These are phyloP conservation scores for Cercospora zeina DNA, from an alignment of 2,329 filamentous ascomycete genomes.

Conservation along the genomic window DNA sequence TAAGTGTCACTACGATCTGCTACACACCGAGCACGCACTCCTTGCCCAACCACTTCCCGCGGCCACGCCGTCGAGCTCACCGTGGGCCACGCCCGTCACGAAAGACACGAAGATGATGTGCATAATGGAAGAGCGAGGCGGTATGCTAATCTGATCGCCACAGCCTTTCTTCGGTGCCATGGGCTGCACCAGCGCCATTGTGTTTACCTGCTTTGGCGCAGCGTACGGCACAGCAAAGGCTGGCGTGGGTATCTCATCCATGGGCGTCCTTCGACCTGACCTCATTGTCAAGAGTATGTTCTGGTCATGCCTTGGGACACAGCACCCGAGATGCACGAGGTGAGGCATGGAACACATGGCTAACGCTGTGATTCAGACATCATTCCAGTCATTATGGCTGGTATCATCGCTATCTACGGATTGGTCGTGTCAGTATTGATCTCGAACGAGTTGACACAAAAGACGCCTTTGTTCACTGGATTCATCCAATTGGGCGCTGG, in stretches of 20 bases:
- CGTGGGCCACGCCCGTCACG: background rate
- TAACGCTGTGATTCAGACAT: constrained; percentile 66
- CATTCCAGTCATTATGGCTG: constrained; percentile 99
- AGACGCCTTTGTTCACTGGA: constrained; percentile 51
- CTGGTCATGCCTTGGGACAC: background rate
- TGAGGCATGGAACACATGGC: constrained; percentile 8
- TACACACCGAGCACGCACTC: constrained; percentile 1
- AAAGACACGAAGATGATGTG: background rate
- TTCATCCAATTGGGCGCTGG: constrained; percentile 57
- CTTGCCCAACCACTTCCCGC: constrained; percentile 6
- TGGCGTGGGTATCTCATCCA: constrained; percentile 95
- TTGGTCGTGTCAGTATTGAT: constrained; percentile 57
- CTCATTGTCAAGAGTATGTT: constrained; percentile 97
- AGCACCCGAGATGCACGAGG: background rate
- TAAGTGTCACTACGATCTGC: constrained; percentile 61
- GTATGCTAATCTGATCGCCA: constrained; percentile 22
- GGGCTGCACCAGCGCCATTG: constrained; percentile 92
- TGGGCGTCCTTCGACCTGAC: constrained; percentile 97
- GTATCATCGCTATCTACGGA: constrained; percentile 97
- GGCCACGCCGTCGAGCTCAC: background rate
- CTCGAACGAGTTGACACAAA: constrained; percentile 54
- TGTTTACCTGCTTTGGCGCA: constrained; percentile 95
- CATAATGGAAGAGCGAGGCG: constrained; percentile 8
- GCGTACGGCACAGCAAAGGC: constrained; percentile 99
- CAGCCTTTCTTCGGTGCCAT: constrained; percentile 95